Conservation (phyloP, 2,329 filamentous ascomycete species). For the Neofusicoccum sp. region DNA sequence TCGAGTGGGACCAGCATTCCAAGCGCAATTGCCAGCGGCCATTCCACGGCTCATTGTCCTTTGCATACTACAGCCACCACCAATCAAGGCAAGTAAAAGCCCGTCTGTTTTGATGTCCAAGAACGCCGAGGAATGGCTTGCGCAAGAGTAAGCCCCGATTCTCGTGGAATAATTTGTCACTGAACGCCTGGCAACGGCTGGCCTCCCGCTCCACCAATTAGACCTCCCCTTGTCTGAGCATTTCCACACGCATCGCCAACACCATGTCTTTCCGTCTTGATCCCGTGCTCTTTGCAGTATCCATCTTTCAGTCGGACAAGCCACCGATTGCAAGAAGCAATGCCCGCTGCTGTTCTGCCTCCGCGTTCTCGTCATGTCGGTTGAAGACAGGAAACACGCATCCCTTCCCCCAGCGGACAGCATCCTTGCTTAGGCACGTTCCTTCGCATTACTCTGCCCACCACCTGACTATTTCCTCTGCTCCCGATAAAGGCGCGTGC, state of each 20-base stretch:
- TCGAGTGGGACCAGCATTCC: no score
- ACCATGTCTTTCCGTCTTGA: no score
- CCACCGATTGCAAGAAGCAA: no score
- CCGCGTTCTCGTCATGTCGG: not conserved
- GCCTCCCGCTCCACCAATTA: not conserved
- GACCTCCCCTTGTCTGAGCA: not conserved
- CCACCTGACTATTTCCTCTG: not conserved
- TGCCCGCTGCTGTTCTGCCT: no score
- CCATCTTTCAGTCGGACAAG: no score
- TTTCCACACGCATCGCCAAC: no score
- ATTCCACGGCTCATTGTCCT: not conserved
- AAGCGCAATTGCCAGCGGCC: no score
- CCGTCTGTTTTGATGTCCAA: not conserved
- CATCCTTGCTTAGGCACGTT: conserved; percentile 19
- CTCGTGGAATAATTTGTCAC: not conserved
- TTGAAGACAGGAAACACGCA: conserved; percentile 4
- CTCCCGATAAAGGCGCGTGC: conserved; percentile 2
- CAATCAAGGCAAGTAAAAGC: not conserved
- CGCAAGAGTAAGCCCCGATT: not conserved
- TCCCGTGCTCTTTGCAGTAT: no score
- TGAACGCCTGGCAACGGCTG: not conserved
- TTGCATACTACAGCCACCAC: not conserved
- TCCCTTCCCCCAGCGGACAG: not conserved
- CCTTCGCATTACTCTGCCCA: not conserved
- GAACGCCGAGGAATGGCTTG: not conserved